Percentiles rank a stretch among this genome's conserved stretches.
These are phyloP conservation scores for Aspergillus aculeatinus DNA, from an alignment of 2,329 filamentous ascomycete species.

Conservation along the genomic window DNA sequence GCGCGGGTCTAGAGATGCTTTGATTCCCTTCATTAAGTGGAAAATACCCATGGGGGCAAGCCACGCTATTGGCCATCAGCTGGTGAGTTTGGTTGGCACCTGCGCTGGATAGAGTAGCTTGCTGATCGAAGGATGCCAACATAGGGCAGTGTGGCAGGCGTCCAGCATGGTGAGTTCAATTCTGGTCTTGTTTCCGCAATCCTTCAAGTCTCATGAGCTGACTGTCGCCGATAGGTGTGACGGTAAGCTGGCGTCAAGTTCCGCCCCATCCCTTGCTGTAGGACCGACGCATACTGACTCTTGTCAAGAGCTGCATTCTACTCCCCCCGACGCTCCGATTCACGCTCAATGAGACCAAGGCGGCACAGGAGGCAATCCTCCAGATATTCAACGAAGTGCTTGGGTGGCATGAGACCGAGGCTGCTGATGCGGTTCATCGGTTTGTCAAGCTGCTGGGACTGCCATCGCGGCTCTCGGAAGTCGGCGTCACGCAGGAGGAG, in stretches of 20 bases:
- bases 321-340: background rate
- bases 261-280: background rate
- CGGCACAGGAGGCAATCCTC: background rate
- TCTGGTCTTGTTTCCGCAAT: background rate
- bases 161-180: slow-evolving; percentile 4
- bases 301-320: slow-evolving; percentile 1
- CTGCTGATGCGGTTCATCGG: slow-evolving; percentile 1
- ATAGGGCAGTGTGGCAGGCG: slow-evolving; percentile 3
- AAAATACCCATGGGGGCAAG: slow-evolving; percentile 2
- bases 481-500: slow-evolving; percentile 2
- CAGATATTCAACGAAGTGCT: slow-evolving; percentile 5
- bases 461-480: slow-evolving; percentile 4
- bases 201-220: background rate
- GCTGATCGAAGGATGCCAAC: background rate
- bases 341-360: background rate
- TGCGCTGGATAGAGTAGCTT: background rate
- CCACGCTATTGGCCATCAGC: slow-evolving; percentile 6
- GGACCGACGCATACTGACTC: background rate
- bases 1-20: slow-evolving; percentile 1
- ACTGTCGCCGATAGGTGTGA: background rate
- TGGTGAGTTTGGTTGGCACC: background rate
- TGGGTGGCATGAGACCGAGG: background rate
- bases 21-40: slow-evolving; percentile 1
- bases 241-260: background rate
- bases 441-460: slow-evolving; percentile 1